Base-by-base conservation (phyloP, 805 yeast species). In the Metschnikowia aberdeeniae region DNA sequence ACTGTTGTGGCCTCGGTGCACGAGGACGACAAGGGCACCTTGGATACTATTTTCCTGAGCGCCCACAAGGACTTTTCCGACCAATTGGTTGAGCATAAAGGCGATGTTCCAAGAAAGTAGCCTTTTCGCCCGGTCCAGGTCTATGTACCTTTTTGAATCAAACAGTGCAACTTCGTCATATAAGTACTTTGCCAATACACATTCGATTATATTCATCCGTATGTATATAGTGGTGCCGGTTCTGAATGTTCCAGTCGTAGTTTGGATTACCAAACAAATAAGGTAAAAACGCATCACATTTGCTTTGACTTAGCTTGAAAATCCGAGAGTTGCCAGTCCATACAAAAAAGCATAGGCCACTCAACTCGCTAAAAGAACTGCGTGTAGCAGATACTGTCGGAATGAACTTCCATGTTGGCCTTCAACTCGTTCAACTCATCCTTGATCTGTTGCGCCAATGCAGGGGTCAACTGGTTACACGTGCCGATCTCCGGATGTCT, bases 401-500 rank as follows among this genome's bases (percentile, higher is more conserved):
- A 84, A 61, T 92, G 98, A 29, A 92, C 76, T 29, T 76, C 82
- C 99, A 92, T 92, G 49, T 77, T 80, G 19, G 81, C 69, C 67
- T 39, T 90, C 59, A 89, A 67, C 43, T 73, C 76, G 64, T 93
- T 90, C 60, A 92, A 70, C 64, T 92, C 98, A 32, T 84, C 86
- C 65, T 83, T 85, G 56, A 92, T 89, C 64, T 79, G 80, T 62
- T 87, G 89, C 0, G 97, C 97, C 60, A 89, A 67, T 46, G 76
- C 73, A 5, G 97, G 96, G 1, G 96, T 89, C 62, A 89, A 72
- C 60, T 84, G 89, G 64, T 90, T 89, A 67, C 97, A 92, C 2
- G 97, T 89, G 3, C 96, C 95, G 26, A 82, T 73, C 51, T 89
- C 97, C 0, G 97, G 97, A 52, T 83, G 89, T 57, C 99, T 80